A percentile compares a stretch with the other conserved stretches of the same genome.
Evolutionary conservation across 805 yeast species (phyloP).

Genomic region (Spencermartinsiella europaea): DNA sequence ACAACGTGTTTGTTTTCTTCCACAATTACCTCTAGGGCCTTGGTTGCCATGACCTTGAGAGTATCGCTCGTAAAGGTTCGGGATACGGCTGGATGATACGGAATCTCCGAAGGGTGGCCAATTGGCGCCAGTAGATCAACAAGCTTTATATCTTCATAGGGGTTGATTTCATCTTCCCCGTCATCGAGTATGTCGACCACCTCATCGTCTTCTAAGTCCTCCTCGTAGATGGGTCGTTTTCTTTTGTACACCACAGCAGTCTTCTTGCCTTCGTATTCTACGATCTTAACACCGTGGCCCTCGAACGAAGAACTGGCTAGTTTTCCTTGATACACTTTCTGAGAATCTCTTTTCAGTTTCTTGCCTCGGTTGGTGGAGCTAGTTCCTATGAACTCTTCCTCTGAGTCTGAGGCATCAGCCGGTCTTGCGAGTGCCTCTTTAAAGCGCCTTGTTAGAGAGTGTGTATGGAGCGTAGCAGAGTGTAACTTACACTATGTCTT

Average conservation of each 20-base stretch:
- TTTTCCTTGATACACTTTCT: constrained; percentile 41
- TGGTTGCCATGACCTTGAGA: constrained; percentile 58
- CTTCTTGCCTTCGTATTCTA: constrained; percentile 27
- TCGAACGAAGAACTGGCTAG: constrained; percentile 29
- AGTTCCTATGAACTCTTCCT: constrained; percentile 15
- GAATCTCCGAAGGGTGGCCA: constrained; percentile 71
- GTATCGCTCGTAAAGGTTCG: constrained; percentile 56
- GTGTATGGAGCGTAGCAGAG: not conserved
- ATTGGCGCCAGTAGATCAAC: constrained; percentile 69
- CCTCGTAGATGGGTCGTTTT: constrained; percentile 27
- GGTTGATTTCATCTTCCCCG: constrained; percentile 36
- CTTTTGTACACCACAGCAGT: constrained; percentile 25
- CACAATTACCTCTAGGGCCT: constrained; percentile 72
- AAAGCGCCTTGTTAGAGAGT: constrained; percentile 28
- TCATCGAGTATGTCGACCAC: constrained; percentile 19
- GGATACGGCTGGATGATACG: constrained; percentile 62
- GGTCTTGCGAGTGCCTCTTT: constrained; percentile 31
- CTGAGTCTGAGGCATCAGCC: constrained; percentile 24
- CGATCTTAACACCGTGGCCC: constrained; percentile 27
- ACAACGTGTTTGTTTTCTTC: constrained; percentile 76
- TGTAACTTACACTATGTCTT: constrained; percentile 8
- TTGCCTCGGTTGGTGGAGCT: constrained; percentile 48
- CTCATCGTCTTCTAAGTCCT: constrained; percentile 26
- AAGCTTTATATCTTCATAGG: constrained; percentile 47
- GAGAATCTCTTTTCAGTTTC: constrained; percentile 49